phyloP scores from a whole-genome alignment of 2,329 filamentous ascomycete genomes.

The Graphiopsis chlorocephala region DNA sequence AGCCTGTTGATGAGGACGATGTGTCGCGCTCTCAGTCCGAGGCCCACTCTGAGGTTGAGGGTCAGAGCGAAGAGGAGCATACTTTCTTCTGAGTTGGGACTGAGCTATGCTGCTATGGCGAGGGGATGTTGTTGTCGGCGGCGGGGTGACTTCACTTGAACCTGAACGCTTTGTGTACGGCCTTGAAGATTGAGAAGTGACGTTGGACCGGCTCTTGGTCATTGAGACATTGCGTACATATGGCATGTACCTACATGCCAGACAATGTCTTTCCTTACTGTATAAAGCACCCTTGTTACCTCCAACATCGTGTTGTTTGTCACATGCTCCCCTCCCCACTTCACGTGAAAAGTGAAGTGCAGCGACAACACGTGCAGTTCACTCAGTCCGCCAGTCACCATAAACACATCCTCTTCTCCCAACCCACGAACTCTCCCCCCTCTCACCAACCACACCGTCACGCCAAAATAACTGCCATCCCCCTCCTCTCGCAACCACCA shows the following conservation, averaged over 20 bases:
- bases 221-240: neutral
- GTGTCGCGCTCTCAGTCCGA: neutral
- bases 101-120: neutral
- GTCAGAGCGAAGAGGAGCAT: neutral
- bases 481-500: neutral
- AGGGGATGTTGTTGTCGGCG: neutral
- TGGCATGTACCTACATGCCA: neutral
- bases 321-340: neutral
- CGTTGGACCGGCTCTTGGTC: neutral
- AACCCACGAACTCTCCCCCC: neutral
- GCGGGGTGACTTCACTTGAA: neutral
- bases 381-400: neutral
- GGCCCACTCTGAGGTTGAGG: neutral
- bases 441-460: neutral
- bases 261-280: neutral
- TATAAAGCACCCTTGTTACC: neutral
- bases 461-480: neutral
- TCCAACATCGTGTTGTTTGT: neutral
- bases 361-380: neutral
- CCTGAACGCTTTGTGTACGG: neutral
- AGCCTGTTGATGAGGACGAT: conserved; percentile 1
- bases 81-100: neutral
- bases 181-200: neutral
- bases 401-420: neutral
- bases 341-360: neutral